These are phyloP conservation scores for Paulownia fortunei DNA, from an alignment of 257 asterid genomes.

Conservation along the genomic window DNA sequence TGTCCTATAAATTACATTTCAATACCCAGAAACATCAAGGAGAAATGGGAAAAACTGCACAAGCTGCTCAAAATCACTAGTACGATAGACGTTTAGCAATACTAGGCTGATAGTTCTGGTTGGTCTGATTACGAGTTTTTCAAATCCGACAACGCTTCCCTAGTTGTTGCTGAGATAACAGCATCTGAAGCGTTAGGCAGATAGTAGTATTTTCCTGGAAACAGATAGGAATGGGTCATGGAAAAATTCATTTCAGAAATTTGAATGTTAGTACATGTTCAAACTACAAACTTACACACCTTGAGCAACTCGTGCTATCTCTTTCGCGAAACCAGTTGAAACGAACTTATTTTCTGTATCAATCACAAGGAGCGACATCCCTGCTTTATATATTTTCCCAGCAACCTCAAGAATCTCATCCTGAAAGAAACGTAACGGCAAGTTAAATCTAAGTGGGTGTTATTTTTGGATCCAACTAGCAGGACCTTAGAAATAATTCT, in stretches of 20 bases:
- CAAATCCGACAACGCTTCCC: constrained; percentile 83
- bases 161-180: constrained; percentile 90
- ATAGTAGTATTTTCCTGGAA: constrained; percentile 90
- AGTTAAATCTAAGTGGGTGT: not conserved
- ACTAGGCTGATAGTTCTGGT: not conserved
- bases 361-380: constrained; percentile 69
- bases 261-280: not conserved
- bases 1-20: constrained; percentile 2
- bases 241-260: not conserved
- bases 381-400: constrained; percentile 88
- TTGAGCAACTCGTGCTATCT: constrained; percentile 96
- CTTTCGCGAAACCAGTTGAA: constrained; percentile 97
- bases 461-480: no score
- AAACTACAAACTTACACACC: constrained; percentile 43
- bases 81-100: not conserved
- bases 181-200: constrained; percentile 99
- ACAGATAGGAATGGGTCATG: not conserved
- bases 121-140: constrained; percentile 56
- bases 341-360: constrained; percentile 75
- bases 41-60: not conserved
- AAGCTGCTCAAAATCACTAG: not conserved
- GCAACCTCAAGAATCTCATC: constrained; percentile 95
- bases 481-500: no score
- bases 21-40: not conserved
- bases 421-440: constrained; percentile 35